Evolutionary conservation across 768 basidiomycete genomes (phyloP).

Genomic region (Leccinellum rugosiceps): DNA sequence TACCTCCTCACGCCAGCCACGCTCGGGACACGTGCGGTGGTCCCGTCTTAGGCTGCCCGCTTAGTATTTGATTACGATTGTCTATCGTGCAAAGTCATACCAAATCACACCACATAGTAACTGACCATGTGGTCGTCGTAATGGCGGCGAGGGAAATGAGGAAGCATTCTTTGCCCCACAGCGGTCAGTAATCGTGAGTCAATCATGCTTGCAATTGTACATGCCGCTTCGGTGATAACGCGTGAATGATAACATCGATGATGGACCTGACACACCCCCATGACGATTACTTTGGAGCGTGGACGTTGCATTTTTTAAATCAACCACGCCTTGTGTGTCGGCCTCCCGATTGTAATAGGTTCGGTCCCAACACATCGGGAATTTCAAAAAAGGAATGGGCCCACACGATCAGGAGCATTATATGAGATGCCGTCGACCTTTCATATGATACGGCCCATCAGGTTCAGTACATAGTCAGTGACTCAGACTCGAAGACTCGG

Average conservation of each 20-base stretch:
- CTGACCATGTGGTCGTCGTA: not conserved
- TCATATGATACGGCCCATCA: no score
- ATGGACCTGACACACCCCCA: not conserved
- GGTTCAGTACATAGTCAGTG: not conserved
- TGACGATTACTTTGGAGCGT: not conserved
- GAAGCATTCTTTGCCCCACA: constrained; percentile 14
- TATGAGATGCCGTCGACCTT: constrained; percentile 13
- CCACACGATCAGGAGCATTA: not conserved
- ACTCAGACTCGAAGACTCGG: constrained; percentile 4
- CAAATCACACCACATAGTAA: constrained; percentile 1
- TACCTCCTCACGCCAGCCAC: not conserved
- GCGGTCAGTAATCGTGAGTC: constrained; percentile 8
- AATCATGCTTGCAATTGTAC: constrained; percentile 10
- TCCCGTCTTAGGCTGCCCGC: not conserved
- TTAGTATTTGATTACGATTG: not conserved
- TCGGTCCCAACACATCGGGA: not conserved
- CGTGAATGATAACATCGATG: not conserved
- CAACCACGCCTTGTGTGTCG: constrained; percentile 18
- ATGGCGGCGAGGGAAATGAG: constrained; percentile 15
- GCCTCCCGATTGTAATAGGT: constrained; percentile 9
- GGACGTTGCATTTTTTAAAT: not conserved
- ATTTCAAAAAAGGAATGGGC: not conserved
- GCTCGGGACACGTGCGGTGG: constrained; percentile 10
- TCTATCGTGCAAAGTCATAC: not conserved
- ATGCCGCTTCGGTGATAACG: constrained; percentile 19